A percentile compares a stretch with the other conserved stretches of the same genome.
Conservation (phyloP, 139 green algal genomes). For the Pleodorina starrii region DNA sequence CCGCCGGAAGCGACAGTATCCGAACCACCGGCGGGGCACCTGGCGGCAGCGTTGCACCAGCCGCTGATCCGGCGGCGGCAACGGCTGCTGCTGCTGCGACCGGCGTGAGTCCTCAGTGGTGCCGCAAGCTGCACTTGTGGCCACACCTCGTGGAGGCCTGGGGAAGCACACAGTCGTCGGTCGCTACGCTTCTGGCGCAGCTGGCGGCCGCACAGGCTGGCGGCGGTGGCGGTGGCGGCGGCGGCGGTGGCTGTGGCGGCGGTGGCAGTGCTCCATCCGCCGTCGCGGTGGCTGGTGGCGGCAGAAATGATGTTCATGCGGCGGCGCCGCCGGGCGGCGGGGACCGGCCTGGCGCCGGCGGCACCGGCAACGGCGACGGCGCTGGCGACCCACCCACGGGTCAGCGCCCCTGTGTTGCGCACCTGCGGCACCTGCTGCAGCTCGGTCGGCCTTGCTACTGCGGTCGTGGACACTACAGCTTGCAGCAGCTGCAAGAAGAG, state of each 20-base stretch:
- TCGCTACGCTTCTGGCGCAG: background rate
- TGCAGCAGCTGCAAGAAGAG: conserved; percentile 19
- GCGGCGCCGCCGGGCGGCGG: too few species aligned
- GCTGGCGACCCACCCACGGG: too few species aligned
- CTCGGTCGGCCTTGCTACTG: conserved; percentile 44
- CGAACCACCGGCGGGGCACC: background rate
- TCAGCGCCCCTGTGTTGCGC: conserved; percentile 25
- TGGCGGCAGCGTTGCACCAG: background rate
- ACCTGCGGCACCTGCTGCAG: conserved; percentile 35
- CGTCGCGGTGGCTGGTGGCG: background rate
- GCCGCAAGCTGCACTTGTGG: conserved; percentile 45
- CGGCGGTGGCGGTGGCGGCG: too few species aligned
- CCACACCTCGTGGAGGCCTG: background rate
- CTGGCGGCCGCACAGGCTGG: too few species aligned
- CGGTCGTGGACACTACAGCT: conserved; percentile 24
- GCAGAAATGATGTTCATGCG: too few species aligned
- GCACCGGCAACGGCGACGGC: too few species aligned
- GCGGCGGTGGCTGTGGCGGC: too few species aligned
- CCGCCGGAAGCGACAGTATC: too few species aligned
- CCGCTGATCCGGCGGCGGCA: background rate
- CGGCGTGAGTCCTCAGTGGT: background rate
- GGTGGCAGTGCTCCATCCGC: background rate
- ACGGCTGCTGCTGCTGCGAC: background rate
- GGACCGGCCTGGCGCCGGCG: too few species aligned
- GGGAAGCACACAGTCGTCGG: background rate